Conservation (phyloP, 495 filamentous ascomycete genomes). For the Penicillium alfredii region DNA sequence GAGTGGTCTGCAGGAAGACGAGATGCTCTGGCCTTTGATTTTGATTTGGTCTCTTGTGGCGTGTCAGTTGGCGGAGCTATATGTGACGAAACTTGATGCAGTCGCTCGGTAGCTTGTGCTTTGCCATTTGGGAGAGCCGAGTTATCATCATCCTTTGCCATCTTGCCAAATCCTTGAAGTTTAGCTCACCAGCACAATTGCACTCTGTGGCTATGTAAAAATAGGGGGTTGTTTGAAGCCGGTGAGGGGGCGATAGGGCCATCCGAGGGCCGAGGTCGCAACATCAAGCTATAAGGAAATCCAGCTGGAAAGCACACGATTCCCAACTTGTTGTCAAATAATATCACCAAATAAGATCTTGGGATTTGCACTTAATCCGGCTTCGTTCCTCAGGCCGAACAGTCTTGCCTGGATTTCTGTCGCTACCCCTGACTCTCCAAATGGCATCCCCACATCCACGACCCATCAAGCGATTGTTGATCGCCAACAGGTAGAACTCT, state of each 20-base stretch:
- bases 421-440: conserved; percentile 15
- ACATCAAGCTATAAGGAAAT: conserved; percentile 9
- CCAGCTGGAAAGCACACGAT: too few relatives aligned
- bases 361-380: too few relatives aligned
- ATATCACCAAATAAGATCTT: too few relatives aligned
- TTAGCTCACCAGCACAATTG: too few relatives aligned
- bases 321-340: too few relatives aligned
- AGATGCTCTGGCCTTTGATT: conserved; percentile 18
- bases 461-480: conserved; percentile 47
- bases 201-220: too few relatives aligned
- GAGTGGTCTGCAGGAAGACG: conserved; percentile 54
- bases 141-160: conserved; percentile 15
- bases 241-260: conserved; percentile 9
- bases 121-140: conserved; percentile 8
- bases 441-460: conserved; percentile 22
- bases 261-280: conserved; percentile 17
- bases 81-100: conserved; percentile 34
- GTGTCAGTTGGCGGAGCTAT: conserved; percentile 14
- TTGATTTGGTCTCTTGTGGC: conserved; percentile 9
- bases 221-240: background rate
- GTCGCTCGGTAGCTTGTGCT: conserved; percentile 26
- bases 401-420: background rate
- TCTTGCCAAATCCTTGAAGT: too few relatives aligned
- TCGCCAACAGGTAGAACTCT: conserved; percentile 49
- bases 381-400: too few relatives aligned